Percentiles rank a stretch among this genome's conserved stretches.
These are phyloP conservation scores for Mycena haematopus DNA, from an alignment of 768 basidiomycete species.

Conservation along the genomic window DNA sequence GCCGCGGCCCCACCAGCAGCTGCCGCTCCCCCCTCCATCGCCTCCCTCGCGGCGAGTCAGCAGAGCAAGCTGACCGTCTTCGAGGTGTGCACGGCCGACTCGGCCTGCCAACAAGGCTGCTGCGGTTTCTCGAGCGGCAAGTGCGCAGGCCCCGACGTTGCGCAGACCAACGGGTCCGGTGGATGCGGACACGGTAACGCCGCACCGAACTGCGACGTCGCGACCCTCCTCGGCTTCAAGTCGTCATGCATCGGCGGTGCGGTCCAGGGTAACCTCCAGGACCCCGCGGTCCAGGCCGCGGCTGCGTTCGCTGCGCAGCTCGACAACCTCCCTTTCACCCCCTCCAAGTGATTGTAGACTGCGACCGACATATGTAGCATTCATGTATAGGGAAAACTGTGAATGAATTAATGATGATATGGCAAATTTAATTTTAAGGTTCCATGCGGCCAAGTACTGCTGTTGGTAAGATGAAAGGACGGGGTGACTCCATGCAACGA, in stretches of 20 bases:
- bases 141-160: conserved; percentile 35
- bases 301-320: conserved; percentile 16
- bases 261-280: neutral
- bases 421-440: neutral
- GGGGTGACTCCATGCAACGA: too few relatives aligned
- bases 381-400: conserved; percentile 14
- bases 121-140: conserved; percentile 35
- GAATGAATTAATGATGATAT: conserved; percentile 11
- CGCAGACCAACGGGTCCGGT: conserved; percentile 33
- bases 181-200: conserved; percentile 35
- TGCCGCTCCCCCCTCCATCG: neutral
- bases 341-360: neutral
- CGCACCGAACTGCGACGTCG: conserved; percentile 33
- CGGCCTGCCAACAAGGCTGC: conserved; percentile 35
- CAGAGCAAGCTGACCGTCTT: conserved; percentile 24
- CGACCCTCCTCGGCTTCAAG: conserved; percentile 25
- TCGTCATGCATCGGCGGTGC: conserved; percentile 12
- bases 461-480: too few relatives aligned
- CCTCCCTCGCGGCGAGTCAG: conserved; percentile 8
- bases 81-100: conserved; percentile 29
- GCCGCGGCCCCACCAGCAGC: neutral
- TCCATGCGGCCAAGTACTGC: too few relatives aligned
- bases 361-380: conserved; percentile 5
- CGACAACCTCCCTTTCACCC: conserved; percentile 18
- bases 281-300: neutral